phyloP scores from a whole-genome alignment of 2,329 filamentous ascomycete genomes.

The Beauveria medogensis region DNA sequence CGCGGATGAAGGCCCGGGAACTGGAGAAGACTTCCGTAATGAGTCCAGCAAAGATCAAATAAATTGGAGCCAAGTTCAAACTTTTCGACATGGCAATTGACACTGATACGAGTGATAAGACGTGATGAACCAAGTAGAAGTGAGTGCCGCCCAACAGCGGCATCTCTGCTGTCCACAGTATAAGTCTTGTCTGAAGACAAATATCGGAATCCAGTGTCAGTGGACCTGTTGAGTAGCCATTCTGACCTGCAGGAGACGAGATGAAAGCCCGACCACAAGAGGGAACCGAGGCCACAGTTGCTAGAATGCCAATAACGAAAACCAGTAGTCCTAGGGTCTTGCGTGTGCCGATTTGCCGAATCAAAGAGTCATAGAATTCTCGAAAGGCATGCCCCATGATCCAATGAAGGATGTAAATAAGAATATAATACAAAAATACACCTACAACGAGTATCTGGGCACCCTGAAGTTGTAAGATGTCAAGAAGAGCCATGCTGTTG shows the following conservation, averaged over 20 bases:
- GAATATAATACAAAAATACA: neutral
- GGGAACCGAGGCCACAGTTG: conserved; percentile 7
- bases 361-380: neutral
- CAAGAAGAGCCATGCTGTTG: neutral
- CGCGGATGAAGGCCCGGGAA: conserved; percentile 4
- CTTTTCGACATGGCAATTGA: neutral
- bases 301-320: conserved; percentile 11
- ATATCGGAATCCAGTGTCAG: conserved; percentile 5
- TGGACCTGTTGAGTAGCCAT: neutral
- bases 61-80: neutral
- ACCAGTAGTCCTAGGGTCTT: conserved; percentile 11
- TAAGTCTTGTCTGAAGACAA: conserved; percentile 10
- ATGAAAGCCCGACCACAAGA: conserved; percentile 9
- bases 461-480: neutral
- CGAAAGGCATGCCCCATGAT: neutral
- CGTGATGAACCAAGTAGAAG: conserved; percentile 13
- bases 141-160: conserved; percentile 10
- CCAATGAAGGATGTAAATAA: neutral
- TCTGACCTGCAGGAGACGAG: neutral
- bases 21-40: conserved; percentile 13
- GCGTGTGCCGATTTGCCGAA: neutral
- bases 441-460: neutral
- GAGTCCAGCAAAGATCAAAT: conserved; percentile 12
- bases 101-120: conserved; percentile 11
- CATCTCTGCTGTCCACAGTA: conserved; percentile 14